These are phyloP conservation scores for Vanrija sp. DNA, from an alignment of 1,284 basidiomycete species.

Conservation along the genomic window DNA sequence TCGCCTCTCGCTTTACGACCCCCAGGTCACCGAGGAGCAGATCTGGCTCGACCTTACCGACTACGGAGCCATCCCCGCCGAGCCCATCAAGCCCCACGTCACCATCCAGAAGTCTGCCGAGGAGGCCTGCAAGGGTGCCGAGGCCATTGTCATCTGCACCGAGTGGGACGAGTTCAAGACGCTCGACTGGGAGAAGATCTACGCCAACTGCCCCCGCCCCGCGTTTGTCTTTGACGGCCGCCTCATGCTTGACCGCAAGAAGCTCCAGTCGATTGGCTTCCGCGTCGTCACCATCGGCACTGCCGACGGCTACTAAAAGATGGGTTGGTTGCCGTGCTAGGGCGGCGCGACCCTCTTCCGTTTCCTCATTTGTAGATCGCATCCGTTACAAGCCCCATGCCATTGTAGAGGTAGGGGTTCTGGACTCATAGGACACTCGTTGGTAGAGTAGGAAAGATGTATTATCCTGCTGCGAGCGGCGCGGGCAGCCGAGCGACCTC, in stretches of 20 bases:
- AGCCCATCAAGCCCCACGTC: slow-evolving; percentile 72
- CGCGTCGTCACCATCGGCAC: slow-evolving; percentile 60
- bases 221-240: slow-evolving; percentile 82
- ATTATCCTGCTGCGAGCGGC: not conserved
- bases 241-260: slow-evolving; percentile 69
- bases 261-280: slow-evolving; percentile 84
- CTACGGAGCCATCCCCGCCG: slow-evolving; percentile 46
- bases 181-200: slow-evolving; percentile 81
- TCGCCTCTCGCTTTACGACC: slow-evolving; percentile 84
- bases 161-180: slow-evolving; percentile 95
- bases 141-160: slow-evolving; percentile 84
- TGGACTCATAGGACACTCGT: not conserved
- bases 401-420: not conserved
- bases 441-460: not conserved
- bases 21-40: slow-evolving; percentile 61
- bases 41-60: slow-evolving; percentile 57
- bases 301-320: slow-evolving; percentile 40
- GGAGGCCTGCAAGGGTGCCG: slow-evolving; percentile 82
- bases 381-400: slow-evolving; percentile 5
- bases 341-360: not conserved
- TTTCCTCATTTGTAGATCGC: slow-evolving; percentile 12
- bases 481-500: no score
- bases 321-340: no score
- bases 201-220: slow-evolving; percentile 88
- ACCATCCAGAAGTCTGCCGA: slow-evolving; percentile 70